These are phyloP conservation scores for Leucaena leucocephala DNA, from an alignment of 306 rosid genomes.

Conservation along the genomic window DNA sequence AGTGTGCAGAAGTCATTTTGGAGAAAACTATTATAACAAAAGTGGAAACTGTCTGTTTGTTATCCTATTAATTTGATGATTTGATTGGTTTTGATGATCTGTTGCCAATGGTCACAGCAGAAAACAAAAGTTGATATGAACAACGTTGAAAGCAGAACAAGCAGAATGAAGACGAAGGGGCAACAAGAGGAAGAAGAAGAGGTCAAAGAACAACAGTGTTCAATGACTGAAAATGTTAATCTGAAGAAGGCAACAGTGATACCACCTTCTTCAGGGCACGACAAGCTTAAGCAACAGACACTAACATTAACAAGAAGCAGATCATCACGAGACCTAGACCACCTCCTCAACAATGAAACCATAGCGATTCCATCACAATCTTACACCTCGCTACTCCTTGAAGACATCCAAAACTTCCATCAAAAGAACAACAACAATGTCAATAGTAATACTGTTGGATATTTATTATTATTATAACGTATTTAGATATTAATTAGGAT, in stretches of 20 bases:
- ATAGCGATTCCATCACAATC: constrained; percentile 55
- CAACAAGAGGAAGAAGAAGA: constrained; percentile 51
- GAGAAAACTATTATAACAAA: background rate
- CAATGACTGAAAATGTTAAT: constrained; percentile 34
- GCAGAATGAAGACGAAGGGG: constrained; percentile 37
- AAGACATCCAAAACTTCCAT: constrained; percentile 93
- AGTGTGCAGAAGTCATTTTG: background rate
- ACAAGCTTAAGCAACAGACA: constrained; percentile 50
- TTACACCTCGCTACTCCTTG: constrained; percentile 73
- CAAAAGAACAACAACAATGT: constrained; percentile 53
- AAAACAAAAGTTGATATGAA: constrained; percentile 51
- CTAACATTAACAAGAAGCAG: constrained; percentile 69
- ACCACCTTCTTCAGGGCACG: constrained; percentile 36
- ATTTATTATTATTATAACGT: too few relatives aligned
- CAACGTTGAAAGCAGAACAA: constrained; percentile 34
- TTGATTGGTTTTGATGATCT: constrained; percentile 30
- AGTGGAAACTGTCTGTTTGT: background rate
- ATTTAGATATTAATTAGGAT: too few relatives aligned
- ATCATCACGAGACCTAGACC: constrained; percentile 46
- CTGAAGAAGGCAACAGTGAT: constrained; percentile 43
- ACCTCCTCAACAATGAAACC: constrained; percentile 53
- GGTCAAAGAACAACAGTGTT: constrained; percentile 36
- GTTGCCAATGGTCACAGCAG: constrained; percentile 44
- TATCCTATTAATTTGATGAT: background rate
- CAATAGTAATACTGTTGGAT: too few relatives aligned